These are phyloP conservation scores for Pichia sp. DNA, from an alignment of 1,139 yeast genomes.

Conservation along the genomic window DNA sequence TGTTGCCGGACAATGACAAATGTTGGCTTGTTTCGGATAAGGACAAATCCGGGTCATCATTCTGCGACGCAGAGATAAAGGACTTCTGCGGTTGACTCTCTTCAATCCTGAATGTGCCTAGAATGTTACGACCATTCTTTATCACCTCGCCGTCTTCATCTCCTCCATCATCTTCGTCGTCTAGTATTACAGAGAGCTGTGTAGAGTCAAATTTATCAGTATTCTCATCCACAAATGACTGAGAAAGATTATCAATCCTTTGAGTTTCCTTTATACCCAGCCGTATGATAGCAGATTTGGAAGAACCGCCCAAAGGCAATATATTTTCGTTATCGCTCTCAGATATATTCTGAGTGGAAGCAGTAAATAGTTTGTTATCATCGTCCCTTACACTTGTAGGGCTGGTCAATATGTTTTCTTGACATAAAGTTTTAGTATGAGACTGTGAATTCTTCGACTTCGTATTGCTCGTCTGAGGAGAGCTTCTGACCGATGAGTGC, in stretches of 20 bases:
- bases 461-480: no score
- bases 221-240: constrained; percentile 4
- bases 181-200: background rate
- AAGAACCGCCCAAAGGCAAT: no score
- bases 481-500: no score
- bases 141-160: constrained; percentile 8
- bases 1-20: no score
- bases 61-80: constrained; percentile 1
- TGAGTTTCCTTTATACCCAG: constrained; percentile 3
- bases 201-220: background rate
- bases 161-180: background rate
- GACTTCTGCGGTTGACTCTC: constrained; percentile 1
- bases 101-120: constrained; percentile 6
- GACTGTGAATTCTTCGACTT: no score
- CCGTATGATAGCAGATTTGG: background rate
- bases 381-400: background rate
- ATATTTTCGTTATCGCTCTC: no score
- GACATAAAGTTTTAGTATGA: no score
- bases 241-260: constrained; percentile 9
- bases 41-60: no score
- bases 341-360: constrained; percentile 7
- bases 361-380: background rate
- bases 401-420: background rate
- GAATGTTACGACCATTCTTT: constrained; percentile 1
- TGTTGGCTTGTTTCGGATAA: no score